Conservation (phyloP, 2,329 filamentous ascomycete genomes). For the Aureobasidium sp. region DNA sequence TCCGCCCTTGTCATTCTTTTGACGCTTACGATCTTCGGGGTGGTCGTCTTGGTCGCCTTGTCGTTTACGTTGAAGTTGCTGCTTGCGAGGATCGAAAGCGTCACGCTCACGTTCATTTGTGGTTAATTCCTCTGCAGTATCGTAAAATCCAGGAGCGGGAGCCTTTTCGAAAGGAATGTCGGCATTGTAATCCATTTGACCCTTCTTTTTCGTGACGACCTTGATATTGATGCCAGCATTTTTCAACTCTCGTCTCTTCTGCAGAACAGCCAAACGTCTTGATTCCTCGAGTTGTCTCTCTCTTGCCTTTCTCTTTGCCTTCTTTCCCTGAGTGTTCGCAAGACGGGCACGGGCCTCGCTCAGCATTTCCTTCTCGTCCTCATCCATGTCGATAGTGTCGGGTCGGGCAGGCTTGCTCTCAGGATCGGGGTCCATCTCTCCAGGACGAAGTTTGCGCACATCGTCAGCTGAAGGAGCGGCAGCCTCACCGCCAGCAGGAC, state of each 20-base stretch:
- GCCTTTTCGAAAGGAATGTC: constrained; percentile 97
- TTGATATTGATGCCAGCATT: constrained; percentile 98
- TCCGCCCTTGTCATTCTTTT: constrained; percentile 80
- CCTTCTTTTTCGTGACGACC: constrained; percentile 80
- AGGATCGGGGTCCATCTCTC: constrained; percentile 93
- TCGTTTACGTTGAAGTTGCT: constrained; percentile 83
- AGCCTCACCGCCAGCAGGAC: constrained; percentile 79
- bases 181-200: constrained; percentile 99
- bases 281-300: constrained; percentile 95
- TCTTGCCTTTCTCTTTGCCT: constrained; percentile 94
- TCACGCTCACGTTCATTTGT: constrained; percentile 78
- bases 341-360: constrained; percentile 93
- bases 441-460: constrained; percentile 72
- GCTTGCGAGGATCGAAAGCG: constrained; percentile 85
- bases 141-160: constrained; percentile 82
- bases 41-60: constrained; percentile 88
- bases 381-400: constrained; percentile 95
- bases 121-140: constrained; percentile 74
- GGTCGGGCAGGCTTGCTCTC: constrained; percentile 93
- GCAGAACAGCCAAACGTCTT: constrained; percentile 76
- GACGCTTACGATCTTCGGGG: constrained; percentile 67
- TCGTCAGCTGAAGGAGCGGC: constrained; percentile 87
- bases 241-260: constrained; percentile 94
- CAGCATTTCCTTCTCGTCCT: constrained; percentile 99
- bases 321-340: constrained; percentile 97